Evolutionary conservation across 1,139 yeast genomes (phyloP), one percentile per base, ranked within the genome.

Genomic region (Magnusiomyces tetraspermus): DNA sequence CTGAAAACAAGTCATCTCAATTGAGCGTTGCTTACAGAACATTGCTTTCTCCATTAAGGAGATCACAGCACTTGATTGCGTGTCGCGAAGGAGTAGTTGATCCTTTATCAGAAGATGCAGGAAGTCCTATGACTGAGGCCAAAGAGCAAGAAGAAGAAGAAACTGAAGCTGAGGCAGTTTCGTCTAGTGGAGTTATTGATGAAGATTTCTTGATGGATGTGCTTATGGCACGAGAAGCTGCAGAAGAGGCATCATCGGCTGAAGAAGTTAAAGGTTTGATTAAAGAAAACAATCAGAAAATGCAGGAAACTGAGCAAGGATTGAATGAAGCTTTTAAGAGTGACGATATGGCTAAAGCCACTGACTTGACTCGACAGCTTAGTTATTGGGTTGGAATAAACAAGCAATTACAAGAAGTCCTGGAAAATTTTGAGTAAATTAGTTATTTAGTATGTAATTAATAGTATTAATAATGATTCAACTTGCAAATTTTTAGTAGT

Each of bases 311-410:
- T 1, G 79, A 76, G 23, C 56, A 66, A 1, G 56, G 54, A 2
- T 64, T 78, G 50, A 70, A 68, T 1, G 57, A 61, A 3, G 71
- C 76, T 3, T 76, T 76, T 57, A 59, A 60, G 1, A 37, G 55
- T 0, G 66, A 68, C 22, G 72, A 80, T 52, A 77, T 82, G 74
- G 77, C 79, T 23, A 63, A 66, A 1, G 83, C 94, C 26, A 79
- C 84, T 55, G 69, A 77, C 55, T 81, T 82, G 56, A 84, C 95
- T 1, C 79, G 88, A 30, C 77, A 78, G 58, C 70, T 92, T 57
- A 86, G 86, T 64, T 92, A 89, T 65, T 90, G 96, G 95, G 77
- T 76, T 49, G 89, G 86, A 63, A 80, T 90, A 44, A 80, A 79
- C 50, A 77, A 76, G 49, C 90, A 87, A 3, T 77, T 89, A 47